A percentile compares a stretch with the other conserved stretches of the same genome.
phyloP scores from a whole-genome alignment of 805 yeast species.

The Schwanniomyces pseudopolymorphus region DNA sequence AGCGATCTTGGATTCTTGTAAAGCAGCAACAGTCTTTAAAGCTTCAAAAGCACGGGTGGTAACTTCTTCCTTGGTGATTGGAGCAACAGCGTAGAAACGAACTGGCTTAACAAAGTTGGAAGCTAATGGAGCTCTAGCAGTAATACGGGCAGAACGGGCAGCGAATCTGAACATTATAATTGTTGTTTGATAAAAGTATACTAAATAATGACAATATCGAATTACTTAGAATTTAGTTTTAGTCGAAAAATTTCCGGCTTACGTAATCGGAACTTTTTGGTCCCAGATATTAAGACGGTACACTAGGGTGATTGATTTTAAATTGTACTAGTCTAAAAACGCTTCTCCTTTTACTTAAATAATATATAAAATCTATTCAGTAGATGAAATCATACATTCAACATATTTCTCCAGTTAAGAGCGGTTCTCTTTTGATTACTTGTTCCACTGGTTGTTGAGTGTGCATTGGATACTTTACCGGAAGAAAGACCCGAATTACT shows the following conservation, averaged over 20 bases:
- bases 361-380: too few relatives aligned
- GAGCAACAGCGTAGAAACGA: constrained; percentile 61
- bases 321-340: too few relatives aligned
- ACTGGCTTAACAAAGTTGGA: constrained; percentile 28
- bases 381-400: background rate
- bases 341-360: too few relatives aligned
- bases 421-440: constrained; percentile 24
- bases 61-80: constrained; percentile 75
- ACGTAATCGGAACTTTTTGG: constrained; percentile 1
- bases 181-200: constrained; percentile 6
- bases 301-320: too few relatives aligned
- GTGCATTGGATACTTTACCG: constrained; percentile 6
- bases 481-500: constrained; percentile 28
- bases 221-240: background rate
- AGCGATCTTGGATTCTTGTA: constrained; percentile 43
- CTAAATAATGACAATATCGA: background rate
- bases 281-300: background rate
- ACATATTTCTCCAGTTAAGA: constrained; percentile 36
- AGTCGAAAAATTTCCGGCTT: constrained; percentile 4
- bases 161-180: constrained; percentile 54
- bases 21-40: constrained; percentile 53
- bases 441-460: constrained; percentile 9
- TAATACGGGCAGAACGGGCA: constrained; percentile 39
- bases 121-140: constrained; percentile 29
- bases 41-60: constrained; percentile 81